Conservation (phyloP, 305 asterid species). For the Fraxinus nigra region DNA sequence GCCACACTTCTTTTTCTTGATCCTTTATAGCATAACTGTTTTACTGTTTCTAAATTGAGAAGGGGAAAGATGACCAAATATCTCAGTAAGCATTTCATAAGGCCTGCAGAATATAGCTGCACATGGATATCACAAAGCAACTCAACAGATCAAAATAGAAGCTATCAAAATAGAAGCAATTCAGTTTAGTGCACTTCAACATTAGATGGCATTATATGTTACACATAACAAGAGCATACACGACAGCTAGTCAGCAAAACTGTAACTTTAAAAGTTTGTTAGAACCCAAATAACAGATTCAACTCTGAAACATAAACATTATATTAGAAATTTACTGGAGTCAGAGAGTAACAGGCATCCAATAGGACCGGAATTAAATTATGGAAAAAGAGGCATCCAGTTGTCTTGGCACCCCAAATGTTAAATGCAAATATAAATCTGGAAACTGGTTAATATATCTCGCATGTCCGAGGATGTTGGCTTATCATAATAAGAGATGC, state of each 20-base stretch:
- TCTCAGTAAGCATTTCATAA: conserved; percentile 13
- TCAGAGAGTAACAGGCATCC: not conserved
- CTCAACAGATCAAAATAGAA: conserved; percentile 1
- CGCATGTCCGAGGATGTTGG: not conserved
- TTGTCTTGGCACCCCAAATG: not conserved
- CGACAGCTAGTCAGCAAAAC: conserved; percentile 25
- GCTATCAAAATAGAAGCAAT: conserved; percentile 11
- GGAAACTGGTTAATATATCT: not conserved
- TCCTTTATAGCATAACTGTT: not conserved
- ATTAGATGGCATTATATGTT: not conserved
- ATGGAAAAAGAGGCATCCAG: not conserved
- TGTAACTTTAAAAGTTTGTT: conserved; percentile 26
- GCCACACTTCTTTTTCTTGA: not conserved
- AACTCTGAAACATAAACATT: conserved; percentile 5
- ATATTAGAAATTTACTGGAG: not conserved
- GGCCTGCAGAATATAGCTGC: conserved; percentile 20
- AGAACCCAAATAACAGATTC: conserved; percentile 20
- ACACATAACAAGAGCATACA: conserved; percentile 10
- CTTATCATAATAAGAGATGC: conserved; percentile 2
- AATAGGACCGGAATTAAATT: not conserved
- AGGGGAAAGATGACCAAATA: conserved; percentile 15
- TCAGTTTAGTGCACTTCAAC: not conserved
- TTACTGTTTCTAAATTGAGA: conserved; percentile 2
- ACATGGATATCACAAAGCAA: not conserved
- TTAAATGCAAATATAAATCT: not conserved